Evolutionary conservation across 306 rosid species (phyloP).

Genomic region (Fragaria ananassa): DNA sequence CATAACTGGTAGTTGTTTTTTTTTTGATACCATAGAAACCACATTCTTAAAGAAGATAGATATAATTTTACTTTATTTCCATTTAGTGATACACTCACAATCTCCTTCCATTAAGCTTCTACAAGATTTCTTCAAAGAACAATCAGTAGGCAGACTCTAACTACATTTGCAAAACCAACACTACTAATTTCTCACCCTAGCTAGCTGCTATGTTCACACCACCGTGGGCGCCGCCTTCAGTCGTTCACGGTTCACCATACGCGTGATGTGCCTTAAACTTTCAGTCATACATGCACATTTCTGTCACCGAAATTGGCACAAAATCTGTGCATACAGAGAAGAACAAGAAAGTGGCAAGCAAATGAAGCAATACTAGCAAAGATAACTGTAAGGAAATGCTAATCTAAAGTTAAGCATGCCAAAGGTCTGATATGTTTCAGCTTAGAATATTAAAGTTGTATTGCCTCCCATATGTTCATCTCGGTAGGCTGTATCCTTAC

Average conservation of each 20-base stretch:
- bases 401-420: conserved; percentile 9
- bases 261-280: not conserved
- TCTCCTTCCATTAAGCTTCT: not conserved
- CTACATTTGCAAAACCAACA: not conserved
- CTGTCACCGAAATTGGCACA: not conserved
- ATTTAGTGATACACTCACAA: not conserved
- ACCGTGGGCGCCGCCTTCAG: not conserved
- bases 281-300: not conserved
- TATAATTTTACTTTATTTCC: not conserved
- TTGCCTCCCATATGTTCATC: not conserved
- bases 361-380: not conserved
- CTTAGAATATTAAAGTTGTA: not conserved
- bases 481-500: not conserved
- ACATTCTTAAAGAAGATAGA: no score
- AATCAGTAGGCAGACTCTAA: not conserved
- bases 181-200: not conserved
- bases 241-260: not conserved
- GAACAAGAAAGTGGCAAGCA: conserved; percentile 2
- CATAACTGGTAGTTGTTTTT: no score
- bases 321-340: not conserved
- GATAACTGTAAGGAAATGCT: not conserved
- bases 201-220: not conserved
- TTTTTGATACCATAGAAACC: no score
- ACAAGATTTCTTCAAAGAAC: not conserved
- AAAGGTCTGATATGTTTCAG: not conserved